Evolutionary conservation across 1,284 basidiomycete species (phyloP), one percentile per base, ranked within the genome.

Genomic region (Microbotryum violaceum): DNA sequence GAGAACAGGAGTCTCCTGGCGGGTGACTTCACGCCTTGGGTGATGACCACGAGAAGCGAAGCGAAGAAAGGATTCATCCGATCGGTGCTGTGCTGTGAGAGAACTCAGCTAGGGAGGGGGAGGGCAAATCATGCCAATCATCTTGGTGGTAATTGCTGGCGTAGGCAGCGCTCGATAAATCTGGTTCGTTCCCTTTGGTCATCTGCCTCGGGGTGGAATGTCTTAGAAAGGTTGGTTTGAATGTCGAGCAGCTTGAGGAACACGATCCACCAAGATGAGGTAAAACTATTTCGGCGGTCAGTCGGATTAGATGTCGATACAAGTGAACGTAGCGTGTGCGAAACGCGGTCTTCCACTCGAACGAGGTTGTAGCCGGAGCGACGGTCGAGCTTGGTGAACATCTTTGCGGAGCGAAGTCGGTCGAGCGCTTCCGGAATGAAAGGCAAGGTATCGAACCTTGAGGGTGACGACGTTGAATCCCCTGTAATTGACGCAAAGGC

Each of bases 401-500:
- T 64, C 44, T 68, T 70, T 0, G 77, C 74, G 0, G 65, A 62
- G 58, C 23, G 73, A 53, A 74, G 64, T 0, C 67, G 58, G 65
- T 77, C 72, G 18, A 79, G 67, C 14, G 77, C 75, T 47, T 79
- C 75, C 23, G 74, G 67, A 4, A 80, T 73, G 0, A 72, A 69
- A 0, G 77, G 79, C 1, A 79, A 54, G 75, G 57, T 76, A 75
- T 0, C 62, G 63, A 25, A 78, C 75, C 62, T 79, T 79, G 3
- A 74, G 64, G 0, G 76, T 80, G 16, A 74, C 27, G 27, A 27
- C 5, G 27, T 27, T 6, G 27, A 27, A 6, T 27, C 6, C 27
- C 1, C 27, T 27, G 6, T 6, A 27, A 27, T 27, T 1, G 27
- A 6, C 27, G 27, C 27, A 27, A 27, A 27, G 6, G 4, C 1